Evolutionary conservation across 2,329 filamentous ascomycete species (phyloP).

Genomic region (Nigrograna mackinnonii): DNA sequence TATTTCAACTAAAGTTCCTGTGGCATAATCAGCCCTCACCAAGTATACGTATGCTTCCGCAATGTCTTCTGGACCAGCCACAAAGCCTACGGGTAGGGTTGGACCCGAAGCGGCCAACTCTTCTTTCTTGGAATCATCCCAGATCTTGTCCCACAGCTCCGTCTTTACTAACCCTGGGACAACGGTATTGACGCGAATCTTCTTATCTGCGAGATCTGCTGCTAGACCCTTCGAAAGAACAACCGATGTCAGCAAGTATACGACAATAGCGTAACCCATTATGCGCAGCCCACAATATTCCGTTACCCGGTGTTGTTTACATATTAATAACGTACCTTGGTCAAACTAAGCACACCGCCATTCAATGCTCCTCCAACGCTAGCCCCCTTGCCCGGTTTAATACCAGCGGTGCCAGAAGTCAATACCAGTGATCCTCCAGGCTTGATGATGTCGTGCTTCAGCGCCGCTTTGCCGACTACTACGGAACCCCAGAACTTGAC

Average conservation of each 20-base stretch:
- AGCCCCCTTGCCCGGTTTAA: slow-evolving; percentile 42
- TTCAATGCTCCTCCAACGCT: slow-evolving; percentile 37
- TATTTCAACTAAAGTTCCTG: slow-evolving; percentile 9
- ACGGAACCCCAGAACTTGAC: slow-evolving; percentile 48
- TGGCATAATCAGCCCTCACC: slow-evolving; percentile 11
- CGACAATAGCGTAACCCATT: too few species aligned
- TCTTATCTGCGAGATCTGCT: slow-evolving; percentile 9
- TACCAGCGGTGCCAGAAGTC: slow-evolving; percentile 41
- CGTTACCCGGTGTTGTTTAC: too few species aligned
- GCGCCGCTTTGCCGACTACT: slow-evolving; percentile 39
- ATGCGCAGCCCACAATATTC: too few species aligned
- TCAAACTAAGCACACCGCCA: slow-evolving; percentile 13
- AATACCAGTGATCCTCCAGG: slow-evolving; percentile 43
- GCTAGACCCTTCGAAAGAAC: slow-evolving; percentile 15
- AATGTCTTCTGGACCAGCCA: slow-evolving; percentile 9
- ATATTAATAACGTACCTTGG: too few species aligned
- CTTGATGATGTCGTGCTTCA: slow-evolving; percentile 42
- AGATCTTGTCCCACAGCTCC: slow-evolving; percentile 14
- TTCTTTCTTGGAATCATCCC: slow-evolving; percentile 7
- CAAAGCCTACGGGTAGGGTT: slow-evolving; percentile 10
- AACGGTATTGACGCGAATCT: slow-evolving; percentile 12
- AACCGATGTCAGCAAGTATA: too few species aligned
- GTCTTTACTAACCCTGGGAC: slow-evolving; percentile 12
- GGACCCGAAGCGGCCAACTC: slow-evolving; percentile 1
- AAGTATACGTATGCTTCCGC: slow-evolving; percentile 13